Base-by-base conservation (phyloP, 148 eudicot genomes). In the Limonium bicolor region DNA sequence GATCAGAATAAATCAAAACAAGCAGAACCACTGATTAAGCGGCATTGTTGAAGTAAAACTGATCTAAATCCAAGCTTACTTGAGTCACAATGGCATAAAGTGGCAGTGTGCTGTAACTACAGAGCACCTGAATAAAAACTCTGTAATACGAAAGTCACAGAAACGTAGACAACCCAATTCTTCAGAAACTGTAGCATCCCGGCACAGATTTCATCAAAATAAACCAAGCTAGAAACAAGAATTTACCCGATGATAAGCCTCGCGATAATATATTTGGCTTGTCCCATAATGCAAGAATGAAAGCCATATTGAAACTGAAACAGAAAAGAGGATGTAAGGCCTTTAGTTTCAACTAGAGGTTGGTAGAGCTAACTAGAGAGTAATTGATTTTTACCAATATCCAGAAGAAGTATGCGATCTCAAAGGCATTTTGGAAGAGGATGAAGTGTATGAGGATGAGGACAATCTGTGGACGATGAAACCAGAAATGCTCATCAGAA, bases 31-130 rank as follows among this genome's bases (percentile, higher is more conserved):
- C n/a, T n/a, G n/a, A n/a, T n/a, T n/a, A n/a, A n/a, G n/a, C n/a
- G n/a, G n/a, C n/a, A n/a, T n/a, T n/a, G n/a, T n/a, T n/a, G n/a
- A n/a, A n/a, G 7, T 7, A 3, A 20, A 39, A 6, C 27, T 41
- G 26, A 21, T 6, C 5, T 1, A 20, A 19, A 41, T 19, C 7
- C 23, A 21, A 20, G 25, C 60, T 76, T 50, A 87, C 96, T 92
- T 83, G 96, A 39, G 92, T 69, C 26, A 88, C 96, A 38, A 88
- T 68, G 37, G 92, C 80, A 69, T 88, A 88, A 52, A 88, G 41
- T 21, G 96, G 96, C 20, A 88, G 56, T 29, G 92, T 83, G 64
- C 90, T 83, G 71, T 80, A 88, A 61, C 96, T 83, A 61, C 96
- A 88, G 3, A 88, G 78, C 19, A 74, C 81, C 64, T 88, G 94